Percentiles rank a stretch among this genome's conserved stretches.
Conservation (phyloP, 2,329 filamentous ascomycete species). For the Neonectria ditissima region DNA sequence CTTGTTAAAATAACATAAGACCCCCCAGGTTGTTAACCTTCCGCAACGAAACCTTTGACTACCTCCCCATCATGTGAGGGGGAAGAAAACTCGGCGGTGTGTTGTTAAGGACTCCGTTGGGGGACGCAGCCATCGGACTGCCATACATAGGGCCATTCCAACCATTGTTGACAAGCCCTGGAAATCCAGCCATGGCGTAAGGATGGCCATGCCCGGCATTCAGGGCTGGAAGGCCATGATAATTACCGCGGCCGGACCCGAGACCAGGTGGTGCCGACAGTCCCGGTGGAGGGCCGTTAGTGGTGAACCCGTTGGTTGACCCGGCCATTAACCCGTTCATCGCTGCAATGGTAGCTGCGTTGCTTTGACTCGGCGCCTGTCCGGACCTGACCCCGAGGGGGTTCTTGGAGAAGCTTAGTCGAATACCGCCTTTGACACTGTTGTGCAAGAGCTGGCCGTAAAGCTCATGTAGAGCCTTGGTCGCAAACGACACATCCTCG, state of each 20-base stretch:
- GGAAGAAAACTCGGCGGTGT: constrained; percentile 44
- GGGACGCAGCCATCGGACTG: constrained; percentile 22
- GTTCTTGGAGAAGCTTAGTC: constrained; percentile 97
- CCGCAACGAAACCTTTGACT: constrained; percentile 11
- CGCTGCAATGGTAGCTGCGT: constrained; percentile 59
- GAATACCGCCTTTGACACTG: constrained; percentile 93
- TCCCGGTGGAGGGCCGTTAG: constrained; percentile 84
- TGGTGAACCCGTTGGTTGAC: constrained; percentile 71
- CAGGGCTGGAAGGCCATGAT: constrained; percentile 38
- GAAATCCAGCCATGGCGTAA: constrained; percentile 32
- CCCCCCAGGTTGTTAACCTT: background rate
- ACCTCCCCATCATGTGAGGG: constrained; percentile 52
- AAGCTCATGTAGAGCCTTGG: constrained; percentile 88
- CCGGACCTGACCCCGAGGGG: constrained; percentile 90
- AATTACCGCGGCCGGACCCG: constrained; percentile 47
- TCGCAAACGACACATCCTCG: constrained; percentile 91
- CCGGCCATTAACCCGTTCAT: constrained; percentile 68
- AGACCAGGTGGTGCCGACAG: constrained; percentile 81
- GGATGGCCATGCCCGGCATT: constrained; percentile 32
- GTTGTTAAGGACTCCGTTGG: constrained; percentile 36
- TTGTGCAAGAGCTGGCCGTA: constrained; percentile 91
- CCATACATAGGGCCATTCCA: constrained; percentile 43
- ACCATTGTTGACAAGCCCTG: constrained; percentile 34
- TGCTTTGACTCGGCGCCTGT: constrained; percentile 65
- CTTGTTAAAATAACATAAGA: background rate